Conservation (phyloP, 148 eudicot species). For the Bassia scoparia region DNA sequence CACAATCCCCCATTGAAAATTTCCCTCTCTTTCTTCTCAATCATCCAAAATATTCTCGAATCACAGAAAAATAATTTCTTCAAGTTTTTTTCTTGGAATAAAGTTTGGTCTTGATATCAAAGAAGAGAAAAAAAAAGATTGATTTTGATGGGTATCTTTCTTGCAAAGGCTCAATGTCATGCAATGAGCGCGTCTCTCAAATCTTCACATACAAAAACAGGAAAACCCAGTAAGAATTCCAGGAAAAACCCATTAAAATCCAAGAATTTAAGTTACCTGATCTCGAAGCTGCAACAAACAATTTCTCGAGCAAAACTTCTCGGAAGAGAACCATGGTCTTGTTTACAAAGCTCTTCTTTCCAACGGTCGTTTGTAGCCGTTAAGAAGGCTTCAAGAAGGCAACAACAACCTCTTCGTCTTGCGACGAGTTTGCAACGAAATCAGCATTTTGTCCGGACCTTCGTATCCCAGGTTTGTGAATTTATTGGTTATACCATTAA, state of each 20-base stretch:
- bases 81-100: neutral
- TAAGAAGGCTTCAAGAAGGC: constrained; percentile 54
- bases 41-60: neutral
- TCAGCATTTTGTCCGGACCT: constrained; percentile 59
- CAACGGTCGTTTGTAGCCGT: constrained; percentile 73
- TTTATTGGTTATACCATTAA: constrained; percentile 48
- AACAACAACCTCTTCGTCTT: constrained; percentile 10
- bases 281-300: constrained; percentile 64
- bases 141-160: constrained; percentile 64
- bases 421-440: constrained; percentile 73
- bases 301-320: constrained; percentile 72
- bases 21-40: neutral
- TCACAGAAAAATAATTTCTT: neutral
- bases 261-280: constrained; percentile 63
- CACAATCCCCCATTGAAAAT: constrained; percentile 19
- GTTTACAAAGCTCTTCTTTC: constrained; percentile 79
- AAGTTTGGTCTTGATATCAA: constrained; percentile 31
- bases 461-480: constrained; percentile 67
- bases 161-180: constrained; percentile 69
- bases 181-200: constrained; percentile 40
- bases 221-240: constrained; percentile 1
- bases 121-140: neutral
- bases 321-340: constrained; percentile 82
- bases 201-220: constrained; percentile 20
- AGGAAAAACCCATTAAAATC: constrained; percentile 44